Percentiles rank a stretch among this genome's conserved stretches.
phyloP scores from a whole-genome alignment of 2,329 filamentous ascomycete species.

The Spiromastix sp. region DNA sequence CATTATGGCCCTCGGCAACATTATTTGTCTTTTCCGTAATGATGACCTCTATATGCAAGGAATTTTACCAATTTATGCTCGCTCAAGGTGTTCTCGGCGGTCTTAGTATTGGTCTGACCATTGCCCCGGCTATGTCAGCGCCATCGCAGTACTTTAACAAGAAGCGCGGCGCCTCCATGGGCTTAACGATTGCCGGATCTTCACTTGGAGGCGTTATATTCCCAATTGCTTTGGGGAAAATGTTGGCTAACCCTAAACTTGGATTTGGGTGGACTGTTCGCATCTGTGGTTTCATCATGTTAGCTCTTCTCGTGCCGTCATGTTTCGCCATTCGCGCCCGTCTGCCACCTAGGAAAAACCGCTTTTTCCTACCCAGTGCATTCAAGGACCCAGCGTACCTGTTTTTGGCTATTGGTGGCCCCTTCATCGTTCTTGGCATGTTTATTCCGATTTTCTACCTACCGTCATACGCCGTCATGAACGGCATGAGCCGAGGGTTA shows the following conservation, averaged over 20 bases:
- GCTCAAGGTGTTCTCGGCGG: slow-evolving; percentile 43
- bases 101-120: slow-evolving; percentile 50
- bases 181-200: slow-evolving; percentile 49
- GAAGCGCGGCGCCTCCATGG: slow-evolving; percentile 47
- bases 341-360: slow-evolving; percentile 22
- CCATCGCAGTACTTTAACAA: slow-evolving; percentile 55
- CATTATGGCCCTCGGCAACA: slow-evolving; percentile 17
- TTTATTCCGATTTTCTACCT: slow-evolving; percentile 43
- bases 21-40: slow-evolving; percentile 42
- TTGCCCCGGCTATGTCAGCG: slow-evolving; percentile 53
- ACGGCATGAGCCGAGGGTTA: slow-evolving; percentile 45
- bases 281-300: slow-evolving; percentile 48
- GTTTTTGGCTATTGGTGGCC: slow-evolving; percentile 27
- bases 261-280: slow-evolving; percentile 50
- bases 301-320: slow-evolving; percentile 46
- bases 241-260: slow-evolving; percentile 34
- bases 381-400: slow-evolving; percentile 1
- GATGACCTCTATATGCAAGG: slow-evolving; percentile 40
- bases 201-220: slow-evolving; percentile 45
- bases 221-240: slow-evolving; percentile 35
- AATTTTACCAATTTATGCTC: slow-evolving; percentile 45
- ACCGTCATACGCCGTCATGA: slow-evolving; percentile 48
- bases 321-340: slow-evolving; percentile 42
- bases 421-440: slow-evolving; percentile 34
- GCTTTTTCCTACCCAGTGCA: slow-evolving; percentile 37